Evolutionary conservation across 2,329 filamentous ascomycete species (phyloP).

Genomic region (Aspergillus uvarum): DNA sequence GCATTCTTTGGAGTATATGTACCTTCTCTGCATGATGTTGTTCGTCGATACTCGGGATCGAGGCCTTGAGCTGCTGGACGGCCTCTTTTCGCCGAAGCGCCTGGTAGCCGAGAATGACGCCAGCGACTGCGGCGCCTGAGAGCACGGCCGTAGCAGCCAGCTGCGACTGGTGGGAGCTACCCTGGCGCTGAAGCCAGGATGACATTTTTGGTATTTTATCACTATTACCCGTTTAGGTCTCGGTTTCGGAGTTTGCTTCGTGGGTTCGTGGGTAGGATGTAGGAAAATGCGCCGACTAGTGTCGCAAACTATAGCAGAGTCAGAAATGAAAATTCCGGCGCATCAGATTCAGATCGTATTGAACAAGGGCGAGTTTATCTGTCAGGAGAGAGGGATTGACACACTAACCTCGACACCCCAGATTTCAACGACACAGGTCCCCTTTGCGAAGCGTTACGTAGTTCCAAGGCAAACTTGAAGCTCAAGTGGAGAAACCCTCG

Average conservation of each 20-base stretch:
- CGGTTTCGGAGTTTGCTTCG: no score
- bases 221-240: background rate
- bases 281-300: background rate
- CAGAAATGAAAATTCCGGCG: background rate
- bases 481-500: background rate
- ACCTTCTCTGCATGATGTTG: conserved; percentile 54
- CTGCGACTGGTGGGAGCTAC: conserved; percentile 43
- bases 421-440: background rate
- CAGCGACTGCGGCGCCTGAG: conserved; percentile 46
- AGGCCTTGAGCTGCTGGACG: conserved; percentile 59
- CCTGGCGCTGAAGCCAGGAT: conserved; percentile 46
- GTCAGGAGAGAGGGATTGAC: background rate
- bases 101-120: conserved; percentile 59
- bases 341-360: no score
- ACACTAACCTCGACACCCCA: background rate
- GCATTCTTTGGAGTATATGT: background rate
- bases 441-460: background rate
- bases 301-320: background rate
- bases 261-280: background rate
- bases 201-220: conserved; percentile 32
- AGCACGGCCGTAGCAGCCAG: conserved; percentile 45
- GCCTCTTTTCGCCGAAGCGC: conserved; percentile 55
- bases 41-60: conserved; percentile 57
- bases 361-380: background rate
- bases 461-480: background rate